Evolutionary conservation across 2,329 filamentous ascomycete species (phyloP).

Genomic region (Hymenoscyphus repandus): DNA sequence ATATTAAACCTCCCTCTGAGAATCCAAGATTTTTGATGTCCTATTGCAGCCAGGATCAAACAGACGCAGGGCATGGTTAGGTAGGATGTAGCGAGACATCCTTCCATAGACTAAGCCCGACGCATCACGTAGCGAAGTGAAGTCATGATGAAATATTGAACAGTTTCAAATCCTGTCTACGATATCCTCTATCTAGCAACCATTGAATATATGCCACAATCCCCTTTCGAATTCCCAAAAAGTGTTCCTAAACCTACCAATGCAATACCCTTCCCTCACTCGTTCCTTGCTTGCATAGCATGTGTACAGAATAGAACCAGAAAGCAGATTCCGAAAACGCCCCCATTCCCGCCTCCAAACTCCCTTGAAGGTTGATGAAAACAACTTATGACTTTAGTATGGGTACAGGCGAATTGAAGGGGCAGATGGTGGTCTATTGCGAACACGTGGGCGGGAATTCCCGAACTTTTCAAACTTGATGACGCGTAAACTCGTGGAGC

Average conservation of each 20-base stretch:
- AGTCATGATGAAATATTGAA: neutral
- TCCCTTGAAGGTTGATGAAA: too few relatives aligned
- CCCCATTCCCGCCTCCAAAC: neutral
- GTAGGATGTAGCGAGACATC: too few relatives aligned
- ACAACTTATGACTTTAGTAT: neutral
- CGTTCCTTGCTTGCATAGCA: neutral
- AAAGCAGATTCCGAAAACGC: neutral
- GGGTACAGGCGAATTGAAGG: slow-evolving; percentile 1
- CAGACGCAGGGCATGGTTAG: too few relatives aligned
- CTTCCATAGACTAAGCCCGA: too few relatives aligned
- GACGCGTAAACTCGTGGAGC: neutral
- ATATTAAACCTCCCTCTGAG: too few relatives aligned
- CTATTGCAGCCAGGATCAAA: too few relatives aligned
- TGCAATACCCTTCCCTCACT: neutral
- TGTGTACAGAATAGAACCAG: neutral
- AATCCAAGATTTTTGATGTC: too few relatives aligned
- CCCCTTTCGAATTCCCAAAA: too few relatives aligned
- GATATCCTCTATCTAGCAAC: too few relatives aligned
- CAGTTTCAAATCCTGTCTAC: neutral
- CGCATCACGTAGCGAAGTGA: neutral
- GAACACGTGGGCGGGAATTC: neutral
- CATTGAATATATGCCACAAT: too few relatives aligned
- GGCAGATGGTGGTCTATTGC: neutral
- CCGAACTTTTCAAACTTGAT: neutral
- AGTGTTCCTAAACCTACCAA: too few relatives aligned